Base-by-base conservation (phyloP, 2,329 filamentous ascomycete species). In the Pseudopithomyces chartarum region DNA sequence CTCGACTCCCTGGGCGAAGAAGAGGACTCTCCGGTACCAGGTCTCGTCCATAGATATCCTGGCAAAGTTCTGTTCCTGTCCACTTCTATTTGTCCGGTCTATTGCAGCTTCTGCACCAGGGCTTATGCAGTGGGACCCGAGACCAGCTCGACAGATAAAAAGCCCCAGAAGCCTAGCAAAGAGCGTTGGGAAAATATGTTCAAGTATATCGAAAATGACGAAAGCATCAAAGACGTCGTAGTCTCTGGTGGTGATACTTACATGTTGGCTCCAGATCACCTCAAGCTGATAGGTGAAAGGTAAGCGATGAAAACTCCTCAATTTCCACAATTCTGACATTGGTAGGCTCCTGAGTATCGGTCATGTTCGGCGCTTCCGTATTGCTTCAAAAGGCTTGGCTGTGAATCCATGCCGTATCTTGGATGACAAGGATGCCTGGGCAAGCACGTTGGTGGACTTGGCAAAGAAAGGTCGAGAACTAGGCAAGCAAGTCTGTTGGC, bases 211-310 rank as follows among this genome's bases (percentile, higher is more conserved):
- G 80, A 81, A 62, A 71, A 70, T 6, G 43, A 82, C 75, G 13
- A 78, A 79, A 1, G 69, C 62, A 73, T 88, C 6, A 77, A 81
- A 33, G 86, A 88, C 63, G 82, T 88, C 34, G 85, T 88, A 1
- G 78, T 88, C 8, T 88, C 86, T 0, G 86, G 86, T 0, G 86
- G 86, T 10, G 86, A 89, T 69, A 78, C 83, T 0, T 89, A 84
- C 67, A 85, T 84, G 54, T 77, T 88, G 2, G 70, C 77, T 17
- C 81, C 83, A 0, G 74, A 84, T 1, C 77, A 86, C 20, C 75
- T 88, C 4, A 72, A 70, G 6, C 68, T 76, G 51, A 85, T 88
- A 53, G 85, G 85, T 11, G 76, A 84, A 40, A 61, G 71, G 69
- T 70, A 58, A 46, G 23, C 1, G 19, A 12, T 51, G 8, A 29